phyloP scores from a whole-genome alignment of 2,329 filamentous ascomycete genomes.

The Daldinia eschscholtzii region DNA sequence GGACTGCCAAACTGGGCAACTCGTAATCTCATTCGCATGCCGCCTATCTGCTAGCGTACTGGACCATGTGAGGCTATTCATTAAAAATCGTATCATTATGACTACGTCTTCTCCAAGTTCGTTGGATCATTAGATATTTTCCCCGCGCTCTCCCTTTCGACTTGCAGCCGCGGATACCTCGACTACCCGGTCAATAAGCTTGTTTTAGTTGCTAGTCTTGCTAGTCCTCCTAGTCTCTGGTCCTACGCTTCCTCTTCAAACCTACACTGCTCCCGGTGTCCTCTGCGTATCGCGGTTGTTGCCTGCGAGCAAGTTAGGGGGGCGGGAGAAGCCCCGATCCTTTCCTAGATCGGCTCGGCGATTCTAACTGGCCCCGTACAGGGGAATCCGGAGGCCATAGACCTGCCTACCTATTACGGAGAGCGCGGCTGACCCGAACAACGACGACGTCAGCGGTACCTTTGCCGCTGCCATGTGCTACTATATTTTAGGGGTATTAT shows the following conservation, averaged over 20 bases:
- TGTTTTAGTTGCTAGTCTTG: slow-evolving; percentile 2
- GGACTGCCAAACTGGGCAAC: slow-evolving; percentile 36
- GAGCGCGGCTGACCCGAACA: slow-evolving; percentile 34
- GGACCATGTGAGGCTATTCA: slow-evolving; percentile 25
- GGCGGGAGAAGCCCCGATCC: slow-evolving; percentile 37
- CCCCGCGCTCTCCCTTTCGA: slow-evolving; percentile 9
- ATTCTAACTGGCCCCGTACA: slow-evolving; percentile 26
- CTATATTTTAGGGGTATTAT: slow-evolving; percentile 36
- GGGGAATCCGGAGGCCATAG: slow-evolving; percentile 37
- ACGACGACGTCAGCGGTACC: slow-evolving; percentile 33
- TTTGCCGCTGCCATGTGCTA: slow-evolving; percentile 5
- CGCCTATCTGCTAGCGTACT: slow-evolving; percentile 25
- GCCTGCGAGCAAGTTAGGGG: slow-evolving; percentile 22
- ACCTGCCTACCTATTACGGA: slow-evolving; percentile 42
- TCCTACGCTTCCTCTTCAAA: slow-evolving; percentile 3
- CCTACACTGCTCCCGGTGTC: slow-evolving; percentile 5
- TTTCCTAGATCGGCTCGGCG: slow-evolving; percentile 43
- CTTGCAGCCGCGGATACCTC: slow-evolving; percentile 27
- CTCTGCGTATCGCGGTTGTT: slow-evolving; percentile 32
- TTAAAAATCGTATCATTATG: slow-evolving; percentile 42
- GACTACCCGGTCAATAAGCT: slow-evolving; percentile 21
- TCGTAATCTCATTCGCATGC: slow-evolving; percentile 28
- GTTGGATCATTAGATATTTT: slow-evolving; percentile 7
- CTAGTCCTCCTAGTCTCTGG: neutral
- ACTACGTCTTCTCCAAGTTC: slow-evolving; percentile 20